These are phyloP conservation scores for Lactarius quietus DNA, from an alignment of 768 basidiomycete genomes.

Conservation along the genomic window DNA sequence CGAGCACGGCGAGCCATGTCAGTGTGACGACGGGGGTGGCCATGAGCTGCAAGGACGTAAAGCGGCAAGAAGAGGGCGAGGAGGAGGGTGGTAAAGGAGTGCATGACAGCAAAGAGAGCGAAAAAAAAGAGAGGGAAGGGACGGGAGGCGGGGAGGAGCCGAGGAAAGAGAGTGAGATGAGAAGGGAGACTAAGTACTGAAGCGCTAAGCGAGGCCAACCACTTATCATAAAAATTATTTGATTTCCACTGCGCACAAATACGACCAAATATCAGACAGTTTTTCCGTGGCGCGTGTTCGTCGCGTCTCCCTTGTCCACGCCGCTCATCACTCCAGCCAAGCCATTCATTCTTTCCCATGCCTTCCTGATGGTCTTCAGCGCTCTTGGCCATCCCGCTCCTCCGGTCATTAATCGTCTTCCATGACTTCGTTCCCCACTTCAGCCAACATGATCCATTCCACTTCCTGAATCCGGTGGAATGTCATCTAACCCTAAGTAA, in stretches of 20 bases:
- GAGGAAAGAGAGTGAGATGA: neutral
- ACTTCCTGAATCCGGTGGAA: conserved; percentile 16
- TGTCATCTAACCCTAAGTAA: conserved; percentile 26
- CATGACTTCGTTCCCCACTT: conserved; percentile 11
- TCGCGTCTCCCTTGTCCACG: conserved; percentile 1
- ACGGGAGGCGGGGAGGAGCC: neutral
- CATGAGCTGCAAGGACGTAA: conserved; percentile 8
- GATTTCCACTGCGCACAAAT: neutral
- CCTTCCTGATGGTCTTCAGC: conserved; percentile 13
- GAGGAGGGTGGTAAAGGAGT: conserved; percentile 16
- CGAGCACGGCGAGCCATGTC: conserved; percentile 13
- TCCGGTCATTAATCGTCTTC: conserved; percentile 1
- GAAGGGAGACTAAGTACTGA: no score
- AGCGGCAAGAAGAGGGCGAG: conserved; percentile 19
- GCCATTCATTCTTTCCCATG: conserved; percentile 3
- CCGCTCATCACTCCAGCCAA: conserved; percentile 2
- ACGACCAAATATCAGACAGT: neutral
- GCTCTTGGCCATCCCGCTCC: conserved; percentile 20
- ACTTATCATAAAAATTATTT: no score
- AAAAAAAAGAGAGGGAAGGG: neutral
- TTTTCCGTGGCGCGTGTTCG: neutral
- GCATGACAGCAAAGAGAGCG: conserved; percentile 12
- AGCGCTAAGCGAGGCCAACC: no score
- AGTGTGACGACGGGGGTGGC: conserved; percentile 12
- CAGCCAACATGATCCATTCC: conserved; percentile 24